A percentile compares a stretch with the other conserved stretches of the same genome.
These are phyloP conservation scores for Globisporangium ultimum DNA, from an alignment of 352 stramenopile species.

Conservation along the genomic window DNA sequence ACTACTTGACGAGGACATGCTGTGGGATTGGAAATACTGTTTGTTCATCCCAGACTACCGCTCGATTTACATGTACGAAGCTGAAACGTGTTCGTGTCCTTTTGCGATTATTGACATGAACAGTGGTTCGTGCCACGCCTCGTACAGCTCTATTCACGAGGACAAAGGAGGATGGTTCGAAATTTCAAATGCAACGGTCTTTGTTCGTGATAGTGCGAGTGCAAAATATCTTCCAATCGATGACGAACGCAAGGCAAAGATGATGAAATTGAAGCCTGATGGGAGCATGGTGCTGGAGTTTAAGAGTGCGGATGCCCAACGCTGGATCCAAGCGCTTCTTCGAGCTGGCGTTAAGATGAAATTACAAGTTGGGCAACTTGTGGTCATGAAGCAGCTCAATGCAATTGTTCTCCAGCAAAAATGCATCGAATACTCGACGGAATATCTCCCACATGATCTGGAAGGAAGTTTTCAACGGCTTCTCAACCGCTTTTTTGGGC, in stretches of 20 bases:
- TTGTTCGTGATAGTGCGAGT: constrained; percentile 24
- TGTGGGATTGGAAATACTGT: constrained; percentile 75
- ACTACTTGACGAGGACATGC: constrained; percentile 28
- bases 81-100: constrained; percentile 30
- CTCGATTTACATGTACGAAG: constrained; percentile 65
- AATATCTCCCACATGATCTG: constrained; percentile 59
- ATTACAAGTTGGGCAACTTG: constrained; percentile 43
- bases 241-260: constrained; percentile 25
- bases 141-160: constrained; percentile 45
- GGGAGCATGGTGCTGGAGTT: constrained; percentile 44
- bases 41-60: constrained; percentile 48
- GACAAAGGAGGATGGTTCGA: constrained; percentile 51
- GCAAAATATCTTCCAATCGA: constrained; percentile 31
- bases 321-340: constrained; percentile 53
- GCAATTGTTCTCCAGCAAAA: constrained; percentile 50
- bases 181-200: constrained; percentile 41
- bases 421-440: constrained; percentile 53
- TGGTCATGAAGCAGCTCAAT: constrained; percentile 61
- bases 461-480: constrained; percentile 69
- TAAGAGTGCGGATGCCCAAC: constrained; percentile 44
- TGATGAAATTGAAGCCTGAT: constrained; percentile 33
- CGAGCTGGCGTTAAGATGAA: constrained; percentile 44
- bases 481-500: constrained; percentile 57
- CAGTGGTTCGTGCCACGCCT: constrained; percentile 31
- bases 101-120: constrained; percentile 56